Base-by-base conservation (phyloP, 2,329 filamentous ascomycete genomes). In the Graphilbum fragrans region DNA sequence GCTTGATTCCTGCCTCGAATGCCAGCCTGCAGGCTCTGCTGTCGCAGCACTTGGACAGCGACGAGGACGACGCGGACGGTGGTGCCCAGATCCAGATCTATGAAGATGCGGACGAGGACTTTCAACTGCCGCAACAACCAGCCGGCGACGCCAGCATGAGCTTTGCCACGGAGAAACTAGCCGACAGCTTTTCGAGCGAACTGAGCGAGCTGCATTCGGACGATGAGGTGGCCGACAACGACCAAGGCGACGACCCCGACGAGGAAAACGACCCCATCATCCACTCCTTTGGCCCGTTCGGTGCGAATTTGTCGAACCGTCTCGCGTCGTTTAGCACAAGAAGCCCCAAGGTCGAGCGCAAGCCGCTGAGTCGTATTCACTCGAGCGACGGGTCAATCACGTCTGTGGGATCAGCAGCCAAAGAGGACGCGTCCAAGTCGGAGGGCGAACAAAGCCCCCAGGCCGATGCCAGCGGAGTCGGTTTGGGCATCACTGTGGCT, bases 201-300 rank as follows among this genome's bases (percentile, higher is more conserved):
- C 60, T 72, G 21, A 74, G 69, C 48, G 69, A 73, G 23, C 61
- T 61, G 21, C 48, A 48, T 11, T 60, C 57, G 11, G 67, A 64
- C 10, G 64, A 87, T 18, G 80, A 85, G 38, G 80, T 86, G 18
- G 80, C 85, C 39, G 78, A 94, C 48, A 79, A 83, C 2, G 66
- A 63, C 12, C 63, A 19, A 17, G 17, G 12, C 17, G 67, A 64
- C 10, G 65, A 87, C 18, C 80, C 84, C 1, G 82, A 90, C 52
- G 88, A 95, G 64, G 90, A 96, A 61, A 95, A 95, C 49, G 92
- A 96, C 51, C 88, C 88, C 3, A 79, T 94, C 41, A 69, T 95
- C 17, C 85, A 92, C 59, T 94, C 88, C 0, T 95, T 95, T 50
- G 88, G 87, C 16, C 86, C 87, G 1, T 94, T 85, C 54, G 87